phyloP scores from a whole-genome alignment of 257 asterid genomes.

The Striga asiatica region DNA sequence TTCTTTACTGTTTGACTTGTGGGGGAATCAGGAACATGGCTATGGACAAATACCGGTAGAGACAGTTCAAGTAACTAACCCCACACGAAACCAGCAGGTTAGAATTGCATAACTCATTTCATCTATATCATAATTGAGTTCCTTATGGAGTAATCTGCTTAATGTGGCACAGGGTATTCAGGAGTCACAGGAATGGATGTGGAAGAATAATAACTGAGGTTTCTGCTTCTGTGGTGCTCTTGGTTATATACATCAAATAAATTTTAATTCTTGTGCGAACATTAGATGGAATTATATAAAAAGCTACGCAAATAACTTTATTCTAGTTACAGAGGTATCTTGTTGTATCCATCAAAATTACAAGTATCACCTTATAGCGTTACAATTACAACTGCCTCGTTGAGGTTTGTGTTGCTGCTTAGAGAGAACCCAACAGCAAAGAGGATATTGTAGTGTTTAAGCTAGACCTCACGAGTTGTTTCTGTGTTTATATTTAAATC shows the following conservation, averaged over 20 bases:
- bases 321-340: background rate
- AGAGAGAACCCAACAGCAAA: no score
- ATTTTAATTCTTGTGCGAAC: no score
- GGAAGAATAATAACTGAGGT: slow-evolving; percentile 41
- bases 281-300: no score
- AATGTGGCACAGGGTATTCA: slow-evolving; percentile 23
- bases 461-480: no score
- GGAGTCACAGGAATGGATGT: slow-evolving; percentile 63
- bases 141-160: background rate
- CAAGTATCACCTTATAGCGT: background rate
- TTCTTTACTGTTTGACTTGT: background rate
- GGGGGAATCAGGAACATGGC: slow-evolving; percentile 40
- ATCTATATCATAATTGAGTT: background rate
- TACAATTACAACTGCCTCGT: no score
- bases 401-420: no score
- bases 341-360: background rate
- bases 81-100: slow-evolving; percentile 58
- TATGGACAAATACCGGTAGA: slow-evolving; percentile 33
- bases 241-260: no score
- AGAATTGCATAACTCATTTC: slow-evolving; percentile 1
- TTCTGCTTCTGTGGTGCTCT: background rate
- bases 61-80: slow-evolving; percentile 35
- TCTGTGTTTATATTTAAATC: no score
- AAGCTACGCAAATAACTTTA: background rate
- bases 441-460: no score